A percentile compares a stretch with the other conserved stretches of the same genome.
phyloP scores from a whole-genome alignment of 371 early-diverging fungal species.

The Coemansia sp. region DNA sequence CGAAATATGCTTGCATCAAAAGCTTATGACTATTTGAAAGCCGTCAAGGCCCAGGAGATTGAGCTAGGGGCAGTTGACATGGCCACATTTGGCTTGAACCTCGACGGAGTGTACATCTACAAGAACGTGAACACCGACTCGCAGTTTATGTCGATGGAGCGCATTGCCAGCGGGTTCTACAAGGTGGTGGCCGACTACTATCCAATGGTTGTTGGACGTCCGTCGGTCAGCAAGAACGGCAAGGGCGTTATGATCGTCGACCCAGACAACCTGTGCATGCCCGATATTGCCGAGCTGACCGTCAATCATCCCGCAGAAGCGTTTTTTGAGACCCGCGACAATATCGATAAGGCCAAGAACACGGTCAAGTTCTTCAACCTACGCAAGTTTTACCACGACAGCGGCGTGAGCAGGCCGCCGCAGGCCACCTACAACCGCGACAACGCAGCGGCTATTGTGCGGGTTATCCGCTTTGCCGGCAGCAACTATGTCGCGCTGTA shows the following conservation, averaged over 20 bases:
- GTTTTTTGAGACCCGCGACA: conserved; percentile 14
- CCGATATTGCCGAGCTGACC: conserved; percentile 28
- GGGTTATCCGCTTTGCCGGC: conserved; percentile 27
- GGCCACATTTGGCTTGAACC: conserved; percentile 24
- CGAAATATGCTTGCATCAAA: neutral
- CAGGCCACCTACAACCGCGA: conserved; percentile 35
- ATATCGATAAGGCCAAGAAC: neutral
- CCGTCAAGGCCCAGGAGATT: conserved; percentile 33
- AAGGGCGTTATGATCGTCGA: conserved; percentile 29
- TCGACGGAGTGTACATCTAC: conserved; percentile 34
- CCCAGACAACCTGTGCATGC: conserved; percentile 32
- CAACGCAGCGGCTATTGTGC: conserved; percentile 21
- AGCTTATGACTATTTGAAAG: conserved; percentile 1
- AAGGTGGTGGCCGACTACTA: conserved; percentile 37
- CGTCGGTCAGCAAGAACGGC: conserved; percentile 16
- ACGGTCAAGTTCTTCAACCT: conserved; percentile 29
- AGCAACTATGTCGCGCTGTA: conserved; percentile 29
- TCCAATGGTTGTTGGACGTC: conserved; percentile 35
- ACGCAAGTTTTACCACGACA: conserved; percentile 20
- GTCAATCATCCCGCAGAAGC: conserved; percentile 25
- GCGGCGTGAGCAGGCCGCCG: conserved; percentile 26
- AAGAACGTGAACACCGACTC: conserved; percentile 1
- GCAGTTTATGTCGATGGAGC: conserved; percentile 27
- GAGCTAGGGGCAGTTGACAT: conserved; percentile 35
- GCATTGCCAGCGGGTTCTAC: conserved; percentile 23